Conservation (phyloP, 352 stramenopile genomes). For the Phytophthora chlamydospora region DNA sequence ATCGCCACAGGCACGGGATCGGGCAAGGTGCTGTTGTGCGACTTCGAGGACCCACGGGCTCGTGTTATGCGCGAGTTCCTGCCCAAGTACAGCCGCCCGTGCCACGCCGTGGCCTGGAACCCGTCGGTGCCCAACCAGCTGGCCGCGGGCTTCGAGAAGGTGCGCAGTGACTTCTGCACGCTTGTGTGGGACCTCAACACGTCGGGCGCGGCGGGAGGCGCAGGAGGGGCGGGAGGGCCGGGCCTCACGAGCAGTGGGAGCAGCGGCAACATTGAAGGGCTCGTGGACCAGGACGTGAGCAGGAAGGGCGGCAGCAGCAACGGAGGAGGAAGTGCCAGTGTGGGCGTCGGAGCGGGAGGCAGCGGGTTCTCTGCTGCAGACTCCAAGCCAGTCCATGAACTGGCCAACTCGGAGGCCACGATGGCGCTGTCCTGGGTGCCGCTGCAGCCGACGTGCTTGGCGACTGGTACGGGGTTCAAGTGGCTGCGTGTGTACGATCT, state of each 20-base stretch:
- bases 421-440: slow-evolving; percentile 86
- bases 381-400: slow-evolving; percentile 75
- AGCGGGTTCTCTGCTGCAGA: slow-evolving; percentile 37
- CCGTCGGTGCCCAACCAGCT: slow-evolving; percentile 74
- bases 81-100: slow-evolving; percentile 84
- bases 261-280: slow-evolving; percentile 33
- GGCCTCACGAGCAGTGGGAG: slow-evolving; percentile 28
- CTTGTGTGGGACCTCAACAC: slow-evolving; percentile 86
- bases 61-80: slow-evolving; percentile 74
- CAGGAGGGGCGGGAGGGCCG: neutral
- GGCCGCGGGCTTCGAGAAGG: slow-evolving; percentile 86
- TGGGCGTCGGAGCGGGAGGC: slow-evolving; percentile 29
- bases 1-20: slow-evolving; percentile 77
- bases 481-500: slow-evolving; percentile 89
- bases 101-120: slow-evolving; percentile 88
- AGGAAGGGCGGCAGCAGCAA: slow-evolving; percentile 35
- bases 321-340: slow-evolving; percentile 18
- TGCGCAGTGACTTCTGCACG: slow-evolving; percentile 86
- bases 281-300: slow-evolving; percentile 35
- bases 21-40: slow-evolving; percentile 84
- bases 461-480: slow-evolving; percentile 87
- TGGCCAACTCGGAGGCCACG: slow-evolving; percentile 86
- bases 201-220: slow-evolving; percentile 18
- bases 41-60: slow-evolving; percentile 75
- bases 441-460: slow-evolving; percentile 78